Conservation (phyloP, 441 rosid genomes). For the Syzygium syzygioides region DNA sequence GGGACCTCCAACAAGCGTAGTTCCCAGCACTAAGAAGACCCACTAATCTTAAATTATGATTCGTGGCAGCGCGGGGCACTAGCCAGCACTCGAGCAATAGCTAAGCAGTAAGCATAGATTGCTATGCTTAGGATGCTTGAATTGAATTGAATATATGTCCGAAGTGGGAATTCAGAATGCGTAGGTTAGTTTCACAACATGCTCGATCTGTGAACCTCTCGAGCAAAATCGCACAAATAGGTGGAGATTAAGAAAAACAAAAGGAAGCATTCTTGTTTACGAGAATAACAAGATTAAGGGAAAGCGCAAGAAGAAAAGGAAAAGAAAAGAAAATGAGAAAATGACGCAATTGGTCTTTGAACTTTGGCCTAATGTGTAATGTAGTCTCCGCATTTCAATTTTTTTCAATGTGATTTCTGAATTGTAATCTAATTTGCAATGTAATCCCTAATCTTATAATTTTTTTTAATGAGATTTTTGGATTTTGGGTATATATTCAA, state of each 20-base stretch:
- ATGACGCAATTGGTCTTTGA: too few relatives aligned
- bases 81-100: neutral
- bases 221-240: neutral
- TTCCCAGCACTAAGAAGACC: neutral
- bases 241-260: neutral
- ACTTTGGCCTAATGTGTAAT: too few relatives aligned
- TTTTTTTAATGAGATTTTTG: too few relatives aligned
- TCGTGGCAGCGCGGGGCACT: neutral
- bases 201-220: accelerated
- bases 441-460: too few relatives aligned
- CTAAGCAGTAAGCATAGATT: neutral
- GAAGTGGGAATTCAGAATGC: neutral
- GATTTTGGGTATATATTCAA: too few relatives aligned
- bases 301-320: too few relatives aligned
- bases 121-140: neutral
- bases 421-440: too few relatives aligned
- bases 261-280: neutral
- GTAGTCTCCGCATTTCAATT: too few relatives aligned
- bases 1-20: neutral
- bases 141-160: neutral
- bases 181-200: neutral
- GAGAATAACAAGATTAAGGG: neutral
- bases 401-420: too few relatives aligned
- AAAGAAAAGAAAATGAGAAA: too few relatives aligned
- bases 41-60: neutral